Percentiles rank a stretch among this genome's conserved stretches.
Conservation (phyloP, 176 grass and related monocot genomes). For the Urochloa ruziziensis region DNA sequence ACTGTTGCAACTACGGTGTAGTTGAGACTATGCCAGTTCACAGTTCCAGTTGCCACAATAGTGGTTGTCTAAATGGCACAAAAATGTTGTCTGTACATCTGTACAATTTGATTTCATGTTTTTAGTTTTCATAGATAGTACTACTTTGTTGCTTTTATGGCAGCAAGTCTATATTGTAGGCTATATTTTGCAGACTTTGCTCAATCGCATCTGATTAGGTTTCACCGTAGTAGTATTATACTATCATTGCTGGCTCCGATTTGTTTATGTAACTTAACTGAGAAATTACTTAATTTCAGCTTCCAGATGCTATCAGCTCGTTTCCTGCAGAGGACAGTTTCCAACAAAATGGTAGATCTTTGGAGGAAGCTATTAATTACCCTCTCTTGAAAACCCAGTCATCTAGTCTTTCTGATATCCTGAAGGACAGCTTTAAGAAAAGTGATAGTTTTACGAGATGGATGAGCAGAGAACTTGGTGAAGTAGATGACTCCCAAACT, state of each 20-base stretch:
- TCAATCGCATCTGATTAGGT: constrained; percentile 7
- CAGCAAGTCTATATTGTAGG: constrained; percentile 11
- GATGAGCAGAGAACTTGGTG: constrained; percentile 82
- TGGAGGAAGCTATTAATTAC: constrained; percentile 41
- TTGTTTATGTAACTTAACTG: constrained; percentile 11
- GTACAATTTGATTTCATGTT: constrained; percentile 1
- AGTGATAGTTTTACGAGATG: constrained; percentile 96
- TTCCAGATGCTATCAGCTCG: constrained; percentile 34
- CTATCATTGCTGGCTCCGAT: background rate
- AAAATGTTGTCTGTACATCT: background rate
- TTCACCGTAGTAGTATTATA: constrained; percentile 12
- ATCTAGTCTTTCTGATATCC: constrained; percentile 55
- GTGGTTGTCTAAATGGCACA: background rate
- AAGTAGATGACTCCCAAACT: constrained; percentile 64
- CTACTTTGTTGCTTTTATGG: background rate
- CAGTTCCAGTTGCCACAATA: background rate
- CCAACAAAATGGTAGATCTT: constrained; percentile 33
- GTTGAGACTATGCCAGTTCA: background rate
- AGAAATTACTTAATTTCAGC: constrained; percentile 47
- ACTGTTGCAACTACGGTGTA: background rate
- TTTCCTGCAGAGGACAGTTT: constrained; percentile 39
- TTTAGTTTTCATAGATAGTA: background rate
- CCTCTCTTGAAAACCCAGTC: constrained; percentile 44
- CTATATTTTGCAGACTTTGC: constrained; percentile 18
- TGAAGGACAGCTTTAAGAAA: constrained; percentile 61